Base-by-base conservation (phyloP, 164 flowering plant species). In the Chloranthus sessilifolius region DNA sequence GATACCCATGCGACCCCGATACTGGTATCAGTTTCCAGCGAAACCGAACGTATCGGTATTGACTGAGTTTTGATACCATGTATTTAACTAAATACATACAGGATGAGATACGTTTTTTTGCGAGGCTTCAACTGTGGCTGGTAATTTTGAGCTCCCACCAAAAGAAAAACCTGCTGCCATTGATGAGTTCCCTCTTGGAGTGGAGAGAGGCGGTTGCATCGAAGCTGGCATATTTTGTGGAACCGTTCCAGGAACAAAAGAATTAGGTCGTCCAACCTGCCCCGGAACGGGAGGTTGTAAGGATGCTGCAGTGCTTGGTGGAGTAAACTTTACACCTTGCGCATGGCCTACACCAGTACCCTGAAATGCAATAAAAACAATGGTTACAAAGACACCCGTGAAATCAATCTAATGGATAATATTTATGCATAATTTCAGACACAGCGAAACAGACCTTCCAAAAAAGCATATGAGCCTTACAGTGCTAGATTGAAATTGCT, bases 281-380 rank as follows among this genome's bases (percentile, higher is more conserved):
- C 51, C 64, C 21, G 62, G 62, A 43, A 29, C 61, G 10, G 67
- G 67, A 54, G 68, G 59, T 42, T 69, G 68, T 21, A 51, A 37
- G 4, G 51, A 52, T 40, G 68, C 45, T 43, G 50, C 60, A 45
- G 54, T 45, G 25, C 59, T 19, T 40, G 61, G 51, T 22, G 43
- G 34, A 16, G 45, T 34, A 39, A 45, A 50, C 30, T 53, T 59
- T 36, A 40, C 61, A 37, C 61, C 52, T 31, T 65, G 63, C 20
- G 36, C 27, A 17, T 48, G 26, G 59, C 38, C 53, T n/a, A 61
- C 40, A 49, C 43, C 30, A 43, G 48, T 25, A 48, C 39, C 61
- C 79, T 65, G 61, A 43, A 36, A 65, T 38, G 36, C 37, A 54
- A 44, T 2, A 27, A 12, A 47, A 43, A 22, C 11, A 33, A 21